phyloP scores from a whole-genome alignment of 2,329 filamentous ascomycete species.

The Trichoderma hamatum region DNA sequence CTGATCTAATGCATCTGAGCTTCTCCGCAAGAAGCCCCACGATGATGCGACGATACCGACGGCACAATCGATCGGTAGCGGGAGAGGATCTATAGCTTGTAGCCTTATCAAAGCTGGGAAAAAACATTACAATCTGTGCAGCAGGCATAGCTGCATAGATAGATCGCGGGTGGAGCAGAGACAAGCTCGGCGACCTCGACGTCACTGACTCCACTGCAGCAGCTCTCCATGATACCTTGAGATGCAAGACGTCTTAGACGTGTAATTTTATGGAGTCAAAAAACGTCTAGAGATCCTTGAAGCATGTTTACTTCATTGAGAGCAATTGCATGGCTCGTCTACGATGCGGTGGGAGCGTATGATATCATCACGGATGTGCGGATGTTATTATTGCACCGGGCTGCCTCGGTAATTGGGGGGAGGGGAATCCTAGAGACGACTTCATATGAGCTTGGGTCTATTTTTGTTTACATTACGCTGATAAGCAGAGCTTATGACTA shows the following conservation, averaged over 20 bases:
- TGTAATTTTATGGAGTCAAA: not conserved
- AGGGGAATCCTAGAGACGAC: not conserved
- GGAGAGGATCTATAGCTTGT: not conserved
- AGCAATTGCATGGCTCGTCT: not conserved
- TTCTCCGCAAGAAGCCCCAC: not conserved
- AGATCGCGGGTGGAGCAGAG: not conserved
- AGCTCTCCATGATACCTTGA: not conserved
- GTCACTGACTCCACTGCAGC: not conserved
- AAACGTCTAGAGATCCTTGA: not conserved
- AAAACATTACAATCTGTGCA: not conserved
- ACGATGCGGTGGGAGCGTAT: not conserved
- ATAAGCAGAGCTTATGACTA: not conserved
- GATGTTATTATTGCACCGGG: not conserved
- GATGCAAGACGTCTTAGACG: not conserved
- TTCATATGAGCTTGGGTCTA: not conserved
- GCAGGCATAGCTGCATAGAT: not conserved
- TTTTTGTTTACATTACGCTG: not conserved
- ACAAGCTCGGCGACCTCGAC: not conserved
- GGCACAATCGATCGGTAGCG: not conserved
- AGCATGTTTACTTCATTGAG: not conserved
- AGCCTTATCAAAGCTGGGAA: not conserved
- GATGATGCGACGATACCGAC: not conserved
- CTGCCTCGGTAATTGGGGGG: not conserved
- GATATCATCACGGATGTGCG: not conserved
- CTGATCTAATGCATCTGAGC: not conserved